A percentile compares a stretch with the other conserved stretches of the same genome.
Evolutionary conservation across 2,329 filamentous ascomycete genomes (phyloP).

Genomic region (Trichoderma asperellum): DNA sequence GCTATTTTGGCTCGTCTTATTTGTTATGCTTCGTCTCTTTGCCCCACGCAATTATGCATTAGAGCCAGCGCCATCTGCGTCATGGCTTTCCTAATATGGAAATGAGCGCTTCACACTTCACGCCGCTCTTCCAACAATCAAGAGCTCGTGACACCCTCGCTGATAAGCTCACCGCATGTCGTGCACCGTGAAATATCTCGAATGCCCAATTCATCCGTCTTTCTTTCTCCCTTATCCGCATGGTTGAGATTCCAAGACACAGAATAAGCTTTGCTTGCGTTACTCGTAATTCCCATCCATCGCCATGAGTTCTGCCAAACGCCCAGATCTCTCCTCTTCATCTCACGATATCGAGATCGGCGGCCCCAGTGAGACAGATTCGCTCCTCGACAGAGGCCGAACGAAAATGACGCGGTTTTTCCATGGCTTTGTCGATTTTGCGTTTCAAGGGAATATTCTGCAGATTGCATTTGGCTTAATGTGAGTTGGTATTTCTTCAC

Average conservation of each 20-base stretch:
- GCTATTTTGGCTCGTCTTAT: background rate
- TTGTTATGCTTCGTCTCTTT: conserved; percentile 1
- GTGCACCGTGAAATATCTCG: background rate
- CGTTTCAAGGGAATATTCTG: conserved; percentile 73
- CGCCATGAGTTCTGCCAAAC: conserved; percentile 17
- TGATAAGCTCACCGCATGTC: background rate
- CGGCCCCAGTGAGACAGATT: conserved; percentile 38
- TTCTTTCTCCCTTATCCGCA: background rate
- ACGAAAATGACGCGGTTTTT: conserved; percentile 56
- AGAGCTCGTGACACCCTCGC: conserved; percentile 13
- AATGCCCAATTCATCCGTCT: background rate
- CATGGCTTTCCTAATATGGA: conserved; percentile 6
- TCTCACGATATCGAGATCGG: conserved; percentile 20
- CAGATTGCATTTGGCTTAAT: conserved; percentile 77
- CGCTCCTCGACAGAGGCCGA: conserved; percentile 53
- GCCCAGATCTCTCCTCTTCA: conserved; percentile 2
- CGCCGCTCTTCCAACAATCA: background rate
- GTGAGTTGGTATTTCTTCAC: conserved; percentile 46
- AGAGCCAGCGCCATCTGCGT: conserved; percentile 27
- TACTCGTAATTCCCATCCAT: background rate
- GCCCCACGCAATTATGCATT: conserved; percentile 19
- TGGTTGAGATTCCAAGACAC: background rate
- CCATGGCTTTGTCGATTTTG: conserved; percentile 72
- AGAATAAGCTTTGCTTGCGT: too few relatives aligned
- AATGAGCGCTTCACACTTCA: conserved; percentile 20